Percentiles rank a stretch among this genome's conserved stretches.
Conservation (phyloP, 164 flowering plant genomes). For the Stephania japonica region DNA sequence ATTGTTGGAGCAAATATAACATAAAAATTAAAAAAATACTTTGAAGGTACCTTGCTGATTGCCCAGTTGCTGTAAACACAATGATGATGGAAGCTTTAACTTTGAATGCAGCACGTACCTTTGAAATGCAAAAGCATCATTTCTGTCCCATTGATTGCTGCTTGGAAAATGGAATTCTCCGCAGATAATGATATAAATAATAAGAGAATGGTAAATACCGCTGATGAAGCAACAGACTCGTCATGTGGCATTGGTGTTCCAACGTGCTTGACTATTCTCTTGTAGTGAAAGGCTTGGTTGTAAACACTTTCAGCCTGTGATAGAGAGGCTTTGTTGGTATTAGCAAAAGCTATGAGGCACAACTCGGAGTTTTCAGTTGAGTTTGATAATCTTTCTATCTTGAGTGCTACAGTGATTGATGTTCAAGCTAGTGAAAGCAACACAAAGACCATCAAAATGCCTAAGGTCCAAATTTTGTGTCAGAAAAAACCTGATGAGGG, state of each 20-base stretch:
- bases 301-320: constrained; percentile 48
- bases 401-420: background rate
- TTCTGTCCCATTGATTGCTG: background rate
- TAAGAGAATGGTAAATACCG: constrained; percentile 27
- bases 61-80: constrained; percentile 48
- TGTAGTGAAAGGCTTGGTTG: constrained; percentile 37
- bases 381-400: background rate
- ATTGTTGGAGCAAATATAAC: background rate
- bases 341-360: background rate
- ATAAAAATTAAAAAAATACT: background rate
- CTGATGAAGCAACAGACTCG: constrained; percentile 55
- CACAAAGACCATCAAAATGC: background rate
- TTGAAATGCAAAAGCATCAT: background rate
- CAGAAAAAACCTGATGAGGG: no score
- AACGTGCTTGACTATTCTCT: constrained; percentile 29
- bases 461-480: no score
- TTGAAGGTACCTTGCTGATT: constrained; percentile 39
- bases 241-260: constrained; percentile 45
- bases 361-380: background rate
- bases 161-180: background rate
- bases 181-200: background rate
- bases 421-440: background rate
- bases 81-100: constrained; percentile 45
- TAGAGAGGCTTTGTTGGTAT: background rate
- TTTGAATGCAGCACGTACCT: constrained; percentile 44